Evolutionary conservation across 495 filamentous ascomycete species (phyloP).

Genomic region (Diplogelasinospora grovesii): DNA sequence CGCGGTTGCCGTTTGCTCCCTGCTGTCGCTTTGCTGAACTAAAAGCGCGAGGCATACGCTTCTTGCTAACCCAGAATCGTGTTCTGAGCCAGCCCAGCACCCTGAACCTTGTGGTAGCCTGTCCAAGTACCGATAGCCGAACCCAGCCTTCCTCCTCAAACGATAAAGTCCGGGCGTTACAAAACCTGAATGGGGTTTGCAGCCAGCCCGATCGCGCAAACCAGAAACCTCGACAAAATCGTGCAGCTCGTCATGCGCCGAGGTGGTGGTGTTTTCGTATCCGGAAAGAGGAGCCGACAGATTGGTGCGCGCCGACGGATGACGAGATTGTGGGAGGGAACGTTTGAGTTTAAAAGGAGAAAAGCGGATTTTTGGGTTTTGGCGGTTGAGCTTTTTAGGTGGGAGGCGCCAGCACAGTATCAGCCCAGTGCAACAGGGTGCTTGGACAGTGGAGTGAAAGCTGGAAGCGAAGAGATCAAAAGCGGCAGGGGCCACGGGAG

Average conservation of each 20-base stretch:
- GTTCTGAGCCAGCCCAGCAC: constrained; percentile 43
- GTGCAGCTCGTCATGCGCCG: constrained; percentile 8
- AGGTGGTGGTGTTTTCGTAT: background rate
- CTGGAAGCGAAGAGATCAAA: background rate
- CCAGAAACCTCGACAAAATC: background rate
- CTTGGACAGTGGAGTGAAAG: constrained; percentile 1
- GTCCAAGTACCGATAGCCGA: no score
- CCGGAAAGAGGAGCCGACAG: background rate
- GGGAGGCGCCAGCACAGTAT: constrained; percentile 11
- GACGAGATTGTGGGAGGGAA: constrained; percentile 3
- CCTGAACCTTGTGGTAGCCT: no score
- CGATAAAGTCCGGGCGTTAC: constrained; percentile 1
- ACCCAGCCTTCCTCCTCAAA: background rate
- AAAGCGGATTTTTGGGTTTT: constrained; percentile 28
- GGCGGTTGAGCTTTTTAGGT: constrained; percentile 20
- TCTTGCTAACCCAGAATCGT: constrained; percentile 42
- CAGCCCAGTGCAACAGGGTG: constrained; percentile 6
- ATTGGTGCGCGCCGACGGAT: background rate
- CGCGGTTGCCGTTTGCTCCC: constrained; percentile 59
- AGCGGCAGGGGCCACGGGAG: background rate
- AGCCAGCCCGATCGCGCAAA: constrained; percentile 12
- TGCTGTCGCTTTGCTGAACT: constrained; percentile 59
- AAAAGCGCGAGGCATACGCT: constrained; percentile 67
- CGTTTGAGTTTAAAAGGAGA: constrained; percentile 15
- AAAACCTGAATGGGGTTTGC: constrained; percentile 5